Conservation (phyloP, 2,329 filamentous ascomycete species). For the Colletotrichum spinosum region DNA sequence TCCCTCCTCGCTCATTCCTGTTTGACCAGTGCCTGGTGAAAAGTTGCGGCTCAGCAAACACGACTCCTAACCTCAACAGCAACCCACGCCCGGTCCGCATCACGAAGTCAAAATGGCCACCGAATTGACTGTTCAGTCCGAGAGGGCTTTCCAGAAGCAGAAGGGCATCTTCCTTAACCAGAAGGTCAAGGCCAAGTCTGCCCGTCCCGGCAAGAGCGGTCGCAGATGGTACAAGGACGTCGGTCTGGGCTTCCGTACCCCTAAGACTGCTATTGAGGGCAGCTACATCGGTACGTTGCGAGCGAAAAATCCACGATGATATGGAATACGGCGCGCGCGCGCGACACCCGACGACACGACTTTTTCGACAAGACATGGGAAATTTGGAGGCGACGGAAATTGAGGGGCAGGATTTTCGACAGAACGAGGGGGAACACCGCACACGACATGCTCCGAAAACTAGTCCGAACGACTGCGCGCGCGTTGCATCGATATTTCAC, state of each 20-base stretch:
- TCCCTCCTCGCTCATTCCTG: background rate
- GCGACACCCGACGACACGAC: background rate
- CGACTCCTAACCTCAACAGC: conserved; percentile 38
- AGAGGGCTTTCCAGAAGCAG: conserved; percentile 99
- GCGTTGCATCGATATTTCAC: background rate
- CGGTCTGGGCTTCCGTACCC: conserved; percentile 98
- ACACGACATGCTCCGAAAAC: no score
- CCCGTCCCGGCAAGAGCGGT: conserved; percentile 89
- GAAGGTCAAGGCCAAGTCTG: conserved; percentile 89
- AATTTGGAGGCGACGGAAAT: conserved; percentile 1
- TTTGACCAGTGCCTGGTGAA: conserved; percentile 20
- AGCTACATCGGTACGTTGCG: conserved; percentile 93
- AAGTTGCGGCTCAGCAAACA: conserved; percentile 33
- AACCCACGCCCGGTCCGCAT: conserved; percentile 38
- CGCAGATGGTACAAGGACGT: conserved; percentile 99
- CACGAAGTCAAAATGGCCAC: conserved; percentile 79
- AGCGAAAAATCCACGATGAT: conserved; percentile 18
- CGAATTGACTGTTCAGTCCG: conserved; percentile 99
- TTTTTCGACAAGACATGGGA: conserved; percentile 5
- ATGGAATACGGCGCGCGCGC: conserved; percentile 1
- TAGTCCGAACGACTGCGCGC: background rate
- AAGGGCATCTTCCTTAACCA: conserved; percentile 99
- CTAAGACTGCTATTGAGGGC: conserved; percentile 98
- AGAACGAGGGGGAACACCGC: background rate
- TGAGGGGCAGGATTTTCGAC: background rate